Evolutionary conservation across 2,329 filamentous ascomycete genomes (phyloP), one percentile per base, ranked within the genome.

Genomic region (Alternaria brassicae): DNA sequence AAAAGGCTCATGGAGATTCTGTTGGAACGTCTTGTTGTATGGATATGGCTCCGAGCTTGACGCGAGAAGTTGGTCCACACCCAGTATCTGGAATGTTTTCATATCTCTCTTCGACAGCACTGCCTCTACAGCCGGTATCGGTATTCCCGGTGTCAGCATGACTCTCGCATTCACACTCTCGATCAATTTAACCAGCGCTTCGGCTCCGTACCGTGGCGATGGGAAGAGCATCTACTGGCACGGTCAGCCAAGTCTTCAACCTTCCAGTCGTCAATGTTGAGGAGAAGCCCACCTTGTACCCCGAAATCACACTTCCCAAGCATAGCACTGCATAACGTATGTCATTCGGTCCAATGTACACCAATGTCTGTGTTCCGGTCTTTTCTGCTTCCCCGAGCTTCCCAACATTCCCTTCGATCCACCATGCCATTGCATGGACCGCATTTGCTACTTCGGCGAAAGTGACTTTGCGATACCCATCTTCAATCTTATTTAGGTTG

Each of bases 231-330:
- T 65, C 67, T 60, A 27, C 15, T 2, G 1, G 28, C 21, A 3
- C 15, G 15, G 27, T 58, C 21, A 58, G 19, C 3, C 30, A 12
- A 6, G 36, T 45, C 7, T 25, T 34, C 13, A 27, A 15, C 28
- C 7, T 15, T 21, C 28, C 17, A 6, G 17, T 6, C 15, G 19
- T 17, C 4, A 13, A 34, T 10, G n/a, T 21, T 10, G 23, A 34
- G 37, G 17, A 9, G 25, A 21, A 12, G 48, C 60, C 8, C 60
- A 72, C 71, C 54, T 70, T 72, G 36, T 81, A 79, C 3, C 81
- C 80, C 1, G 77, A 73, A 63, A 82, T 80, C 50, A 78, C 72
- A 27, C 61, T 62, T n/a, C 78, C 79, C 21, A 63, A n/a, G n/a
- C 80, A 67, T 2, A 78, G 53, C 3, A 79, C 30, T 23, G 81